Evolutionary conservation across 495 filamentous ascomycete species (phyloP).

Genomic region (Pseudotulostoma volvatum): DNA sequence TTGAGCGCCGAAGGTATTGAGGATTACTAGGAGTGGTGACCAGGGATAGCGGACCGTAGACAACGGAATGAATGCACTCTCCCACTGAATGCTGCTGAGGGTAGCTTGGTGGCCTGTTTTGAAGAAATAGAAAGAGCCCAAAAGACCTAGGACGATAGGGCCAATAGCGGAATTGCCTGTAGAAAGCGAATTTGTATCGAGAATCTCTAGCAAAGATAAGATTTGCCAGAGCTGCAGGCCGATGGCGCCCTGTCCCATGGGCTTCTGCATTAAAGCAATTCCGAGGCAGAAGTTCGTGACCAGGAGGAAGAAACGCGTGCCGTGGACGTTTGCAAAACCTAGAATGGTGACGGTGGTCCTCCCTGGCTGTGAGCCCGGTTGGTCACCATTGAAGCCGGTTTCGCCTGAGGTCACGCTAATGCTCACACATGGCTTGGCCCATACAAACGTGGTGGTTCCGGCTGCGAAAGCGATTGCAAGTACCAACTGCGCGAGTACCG

Average conservation of each 20-base stretch:
- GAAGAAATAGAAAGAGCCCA: slow-evolving; percentile 91
- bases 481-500: slow-evolving; percentile 58
- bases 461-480: slow-evolving; percentile 49
- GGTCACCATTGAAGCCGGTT: slow-evolving; percentile 10
- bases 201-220: slow-evolving; percentile 70
- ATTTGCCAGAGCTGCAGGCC: slow-evolving; percentile 70
- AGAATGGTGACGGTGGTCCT: slow-evolving; percentile 57
- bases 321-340: slow-evolving; percentile 83
- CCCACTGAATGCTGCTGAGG: slow-evolving; percentile 84
- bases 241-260: slow-evolving; percentile 79
- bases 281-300: slow-evolving; percentile 59
- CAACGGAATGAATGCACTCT: slow-evolving; percentile 85
- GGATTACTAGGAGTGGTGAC: slow-evolving; percentile 60
- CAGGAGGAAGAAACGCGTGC: slow-evolving; percentile 77
- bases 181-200: slow-evolving; percentile 58
- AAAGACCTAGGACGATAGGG: slow-evolving; percentile 63
- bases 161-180: slow-evolving; percentile 52
- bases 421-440: slow-evolving; percentile 57
- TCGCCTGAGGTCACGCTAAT: slow-evolving; percentile 29
- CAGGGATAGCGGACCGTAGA: slow-evolving; percentile 74
- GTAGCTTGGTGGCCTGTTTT: slow-evolving; percentile 94
- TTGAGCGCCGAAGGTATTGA: slow-evolving; percentile 82
- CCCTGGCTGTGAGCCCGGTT: slow-evolving; percentile 10
- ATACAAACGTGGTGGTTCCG: slow-evolving; percentile 54
- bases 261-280: slow-evolving; percentile 73